phyloP scores from a whole-genome alignment of 768 basidiomycete species.

The Pisolithus marmoratus region DNA sequence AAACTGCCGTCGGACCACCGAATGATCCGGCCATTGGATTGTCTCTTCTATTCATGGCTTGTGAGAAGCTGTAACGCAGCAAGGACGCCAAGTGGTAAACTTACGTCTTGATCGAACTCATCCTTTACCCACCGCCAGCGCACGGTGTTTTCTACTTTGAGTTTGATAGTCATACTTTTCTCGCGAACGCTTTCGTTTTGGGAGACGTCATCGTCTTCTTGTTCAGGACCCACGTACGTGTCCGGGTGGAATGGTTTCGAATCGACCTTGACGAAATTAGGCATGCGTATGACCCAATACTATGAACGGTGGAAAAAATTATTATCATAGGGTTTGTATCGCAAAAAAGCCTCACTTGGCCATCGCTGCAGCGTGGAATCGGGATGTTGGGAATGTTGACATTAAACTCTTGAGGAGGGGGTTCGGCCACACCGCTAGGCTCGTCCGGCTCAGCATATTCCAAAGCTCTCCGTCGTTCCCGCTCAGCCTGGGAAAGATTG shows the following conservation, averaged over 20 bases:
- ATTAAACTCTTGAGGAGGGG: conserved; percentile 57
- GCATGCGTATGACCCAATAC: conserved; percentile 92
- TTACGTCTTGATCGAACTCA: conserved; percentile 66
- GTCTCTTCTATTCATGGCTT: conserved; percentile 50
- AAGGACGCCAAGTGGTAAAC: conserved; percentile 23
- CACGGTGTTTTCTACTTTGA: conserved; percentile 89
- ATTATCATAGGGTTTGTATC: neutral
- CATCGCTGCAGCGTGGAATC: conserved; percentile 72
- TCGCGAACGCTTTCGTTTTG: conserved; percentile 60
- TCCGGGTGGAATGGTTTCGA: conserved; percentile 87
- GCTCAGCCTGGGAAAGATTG: conserved; percentile 56
- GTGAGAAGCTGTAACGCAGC: neutral
- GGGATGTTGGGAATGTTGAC: conserved; percentile 86
- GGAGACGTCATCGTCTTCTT: conserved; percentile 59
- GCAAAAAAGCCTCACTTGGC: conserved; percentile 50
- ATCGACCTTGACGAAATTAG: conserved; percentile 89
- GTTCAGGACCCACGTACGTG: conserved; percentile 77
- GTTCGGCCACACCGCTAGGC: conserved; percentile 44
- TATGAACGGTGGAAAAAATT: conserved; percentile 8
- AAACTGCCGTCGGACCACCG: conserved; percentile 95
- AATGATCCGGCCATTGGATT: conserved; percentile 88
- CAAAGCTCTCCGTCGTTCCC: conserved; percentile 53
- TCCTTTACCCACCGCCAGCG: conserved; percentile 94
- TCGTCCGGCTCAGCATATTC: conserved; percentile 82
- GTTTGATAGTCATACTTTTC: conserved; percentile 78